Evolutionary conservation across 495 filamentous ascomycete genomes (phyloP), one percentile per base, ranked within the genome.

Genomic region (Evansstolkia leycettana): DNA sequence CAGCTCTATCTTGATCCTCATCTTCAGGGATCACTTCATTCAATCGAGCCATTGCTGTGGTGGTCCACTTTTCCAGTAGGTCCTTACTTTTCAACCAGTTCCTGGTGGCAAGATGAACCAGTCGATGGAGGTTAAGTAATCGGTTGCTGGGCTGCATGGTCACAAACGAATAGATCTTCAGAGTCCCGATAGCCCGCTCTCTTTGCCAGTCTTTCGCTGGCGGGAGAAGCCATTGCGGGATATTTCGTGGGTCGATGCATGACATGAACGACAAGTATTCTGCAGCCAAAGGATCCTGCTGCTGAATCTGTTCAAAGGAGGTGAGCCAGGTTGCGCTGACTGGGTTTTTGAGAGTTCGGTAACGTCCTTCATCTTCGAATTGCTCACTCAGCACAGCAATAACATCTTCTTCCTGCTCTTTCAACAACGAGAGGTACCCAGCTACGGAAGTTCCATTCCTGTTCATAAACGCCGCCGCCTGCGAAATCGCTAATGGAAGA

Each of bases 301-400:
- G 34, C 33, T 47, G 49, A 17, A 69, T 60, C 34, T 66, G 58
- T 1, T 58, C 45, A 35, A 70, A 65, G 5, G 65, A 65, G 12
- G 68, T 51, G 2, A 60, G 47, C 65, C 59, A 71, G 1, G 66
- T 73, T 7, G 43, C 50, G 16, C 61, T 62, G 5, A 71, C 51
- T 4, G 66, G 50, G 42, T 67, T 69, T 33, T 60, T 51, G 13
- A 45, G 47, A 7, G 43, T 47, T 5, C 1, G 3, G 36, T 68
- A 62, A 20, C 60, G 44, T 20, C 43, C 38, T 2, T 51, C 45
- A 33, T 65, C 59, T 2, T 46, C 41, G 35, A 65, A 72, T 17
- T 65, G 60, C 44, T 50, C 35, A 39, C 52, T 61, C 33, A 69
- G 40, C 17, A 68, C 36, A 15, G 38, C 41, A 7, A 54, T 31